Base-by-base conservation (phyloP, 2,329 filamentous ascomycete species). In the Trematosphaeria pertusa region DNA sequence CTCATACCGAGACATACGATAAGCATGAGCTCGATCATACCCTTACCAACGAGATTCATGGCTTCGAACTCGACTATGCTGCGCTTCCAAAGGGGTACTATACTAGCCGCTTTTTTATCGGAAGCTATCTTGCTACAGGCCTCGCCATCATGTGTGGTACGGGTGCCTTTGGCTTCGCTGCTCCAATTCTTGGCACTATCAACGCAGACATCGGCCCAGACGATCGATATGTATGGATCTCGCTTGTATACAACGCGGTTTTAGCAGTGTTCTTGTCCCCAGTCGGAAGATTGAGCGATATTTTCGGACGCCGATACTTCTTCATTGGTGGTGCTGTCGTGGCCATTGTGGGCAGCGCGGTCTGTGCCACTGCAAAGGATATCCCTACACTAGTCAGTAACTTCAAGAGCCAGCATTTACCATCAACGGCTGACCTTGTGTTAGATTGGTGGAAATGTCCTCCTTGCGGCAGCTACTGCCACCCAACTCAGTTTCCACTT, bases 261-360 rank as follows among this genome's bases (percentile, higher is more conserved):
- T 35, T 40, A 8, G 43, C 47, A 17, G 44, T 54, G 4, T 40
- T 39, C 17, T 43, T 54, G 15, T 39, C 43, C 6, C 43, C 39
- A 12, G 39, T 54, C 19, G 51, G 51, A 4, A 31, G 51, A 19
- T 31, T 54, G 1, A 41, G 36, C 35, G 54, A 57, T 26, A 54
- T 57, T 18, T 57, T 57, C 21, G 54, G 70, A 59, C 10, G 54
- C 7, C 41, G 50, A 17, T 26, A 65, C 2, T 40, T 72, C 0
- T 72, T 71, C n/a, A 63, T 73, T 28, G 64, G 52, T 9, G 70
- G 67, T 11, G 42, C 41, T 19, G 49, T 65, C 2, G 47, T 72
- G 7, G 69, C 65, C 3, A 37, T 58, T 20, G 37, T 55, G 2
- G 54, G 54, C 8, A 38, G 48, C 20, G 42, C 53, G 6, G 41